Percentiles rank a stretch among this genome's conserved stretches.
phyloP scores from a whole-genome alignment of 164 flowering plant genomes.

The Vitis riparia region DNA sequence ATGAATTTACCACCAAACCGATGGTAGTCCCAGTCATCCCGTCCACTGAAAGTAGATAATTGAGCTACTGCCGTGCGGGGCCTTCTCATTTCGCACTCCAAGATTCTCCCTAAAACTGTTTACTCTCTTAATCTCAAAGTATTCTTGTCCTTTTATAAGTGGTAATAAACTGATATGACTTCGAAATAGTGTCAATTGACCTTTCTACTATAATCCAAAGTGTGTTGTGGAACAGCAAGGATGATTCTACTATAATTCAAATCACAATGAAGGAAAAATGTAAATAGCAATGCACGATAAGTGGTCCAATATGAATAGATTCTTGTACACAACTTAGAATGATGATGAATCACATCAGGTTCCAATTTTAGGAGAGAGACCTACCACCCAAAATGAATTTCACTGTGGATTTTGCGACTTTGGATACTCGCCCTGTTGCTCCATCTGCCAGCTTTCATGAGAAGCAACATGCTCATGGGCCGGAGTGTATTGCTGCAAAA shows the following conservation, averaged over 20 bases:
- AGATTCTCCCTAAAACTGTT: slow-evolving; percentile 2
- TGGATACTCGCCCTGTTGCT: slow-evolving; percentile 54
- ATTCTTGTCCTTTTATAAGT: background rate
- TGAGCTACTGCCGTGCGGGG: slow-evolving; percentile 1
- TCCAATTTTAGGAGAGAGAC: slow-evolving; percentile 10
- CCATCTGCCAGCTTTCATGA: slow-evolving; percentile 76
- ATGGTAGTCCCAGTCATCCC: background rate
- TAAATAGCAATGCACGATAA: slow-evolving; percentile 14
- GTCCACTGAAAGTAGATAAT: background rate
- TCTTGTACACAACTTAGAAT: slow-evolving; percentile 19
- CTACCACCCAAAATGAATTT: slow-evolving; percentile 17
- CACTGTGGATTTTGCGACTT: slow-evolving; percentile 29
- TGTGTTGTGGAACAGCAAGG: slow-evolving; percentile 12
- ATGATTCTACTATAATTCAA: slow-evolving; percentile 12
- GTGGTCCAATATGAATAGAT: slow-evolving; percentile 24
- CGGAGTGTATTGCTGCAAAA: slow-evolving; percentile 75
- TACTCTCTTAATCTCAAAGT: slow-evolving; percentile 1
- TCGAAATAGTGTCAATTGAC: slow-evolving; percentile 4
- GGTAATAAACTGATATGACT: slow-evolving; percentile 14
- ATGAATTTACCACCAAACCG: background rate
- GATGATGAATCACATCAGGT: slow-evolving; percentile 24
- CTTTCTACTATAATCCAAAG: background rate
- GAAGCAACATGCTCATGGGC: slow-evolving; percentile 67
- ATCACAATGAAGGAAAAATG: slow-evolving; percentile 6
- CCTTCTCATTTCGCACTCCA: slow-evolving; percentile 2